These are phyloP conservation scores for Pyronema domesticum DNA, from an alignment of 495 filamentous ascomycete genomes.

Conservation along the genomic window DNA sequence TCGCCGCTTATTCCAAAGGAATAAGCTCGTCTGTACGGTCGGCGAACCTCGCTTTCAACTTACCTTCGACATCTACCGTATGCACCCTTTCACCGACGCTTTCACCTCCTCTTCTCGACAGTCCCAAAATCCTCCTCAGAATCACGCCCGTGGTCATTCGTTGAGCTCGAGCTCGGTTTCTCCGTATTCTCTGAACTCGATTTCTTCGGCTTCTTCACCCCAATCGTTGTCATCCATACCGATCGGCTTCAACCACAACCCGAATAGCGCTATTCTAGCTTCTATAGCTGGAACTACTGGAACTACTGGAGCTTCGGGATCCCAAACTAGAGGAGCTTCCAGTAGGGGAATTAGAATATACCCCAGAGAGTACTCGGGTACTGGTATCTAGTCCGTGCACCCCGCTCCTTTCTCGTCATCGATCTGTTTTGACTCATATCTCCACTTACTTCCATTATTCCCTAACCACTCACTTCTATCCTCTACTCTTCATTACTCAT, in stretches of 20 bases:
- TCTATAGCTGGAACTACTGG: neutral
- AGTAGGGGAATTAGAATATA: conserved; percentile 21
- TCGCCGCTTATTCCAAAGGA: no score
- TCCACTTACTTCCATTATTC: neutral
- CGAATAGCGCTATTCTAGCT: conserved; percentile 1
- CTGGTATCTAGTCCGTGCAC: conserved; percentile 10
- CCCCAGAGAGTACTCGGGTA: conserved; percentile 12
- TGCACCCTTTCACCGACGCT: no score
- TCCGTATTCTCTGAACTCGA: neutral
- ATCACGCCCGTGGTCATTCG: no score
- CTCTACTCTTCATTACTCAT: neutral
- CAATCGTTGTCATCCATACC: no score
- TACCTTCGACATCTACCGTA: no score
- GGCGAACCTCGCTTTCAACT: no score
- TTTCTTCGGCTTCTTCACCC: conserved; percentile 5
- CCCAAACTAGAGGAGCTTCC: no score
- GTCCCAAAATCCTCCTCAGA: no score
- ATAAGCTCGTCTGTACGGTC: no score
- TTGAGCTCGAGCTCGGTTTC: no score
- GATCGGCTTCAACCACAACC: no score
- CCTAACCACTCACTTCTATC: neutral
- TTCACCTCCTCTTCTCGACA: no score
- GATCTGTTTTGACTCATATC: conserved; percentile 3
- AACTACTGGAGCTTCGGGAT: conserved; percentile 15
- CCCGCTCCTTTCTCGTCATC: conserved; percentile 1